Percentiles rank a stretch among this genome's conserved stretches.
phyloP scores from a whole-genome alignment of 495 filamentous ascomycete genomes.

The Podospora anserina region DNA sequence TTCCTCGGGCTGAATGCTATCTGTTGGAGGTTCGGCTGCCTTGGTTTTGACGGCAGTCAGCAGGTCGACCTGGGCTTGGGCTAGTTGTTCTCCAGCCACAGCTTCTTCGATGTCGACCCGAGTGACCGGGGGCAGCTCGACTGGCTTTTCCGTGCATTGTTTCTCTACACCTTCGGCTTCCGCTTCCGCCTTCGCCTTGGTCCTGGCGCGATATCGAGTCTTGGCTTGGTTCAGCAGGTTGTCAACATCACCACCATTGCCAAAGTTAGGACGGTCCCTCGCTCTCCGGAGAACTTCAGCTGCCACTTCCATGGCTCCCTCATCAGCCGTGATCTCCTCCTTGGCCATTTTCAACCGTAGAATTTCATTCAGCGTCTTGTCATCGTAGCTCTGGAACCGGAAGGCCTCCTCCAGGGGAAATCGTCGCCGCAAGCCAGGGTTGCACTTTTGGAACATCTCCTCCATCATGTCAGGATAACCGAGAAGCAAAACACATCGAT shows the following conservation, averaged over 20 bases:
- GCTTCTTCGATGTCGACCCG: not conserved
- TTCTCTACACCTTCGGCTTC: not conserved
- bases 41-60: not conserved
- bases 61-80: not conserved
- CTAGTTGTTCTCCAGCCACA: not conserved
- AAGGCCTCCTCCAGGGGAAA: slow-evolving; percentile 64
- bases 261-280: slow-evolving; percentile 52
- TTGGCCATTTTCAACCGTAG: slow-evolving; percentile 51
- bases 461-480: slow-evolving; percentile 70
- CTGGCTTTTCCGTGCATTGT: not conserved
- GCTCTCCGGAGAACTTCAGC: slow-evolving; percentile 44
- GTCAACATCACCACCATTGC: slow-evolving; percentile 60
- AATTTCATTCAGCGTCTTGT: slow-evolving; percentile 53
- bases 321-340: slow-evolving; percentile 41
- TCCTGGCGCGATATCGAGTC: slow-evolving; percentile 48
- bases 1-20: not conserved
- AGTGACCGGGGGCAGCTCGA: not conserved
- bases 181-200: not conserved
- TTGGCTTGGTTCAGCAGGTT: slow-evolving; percentile 60
- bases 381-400: slow-evolving; percentile 62
- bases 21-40: not conserved
- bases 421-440: slow-evolving; percentile 64
- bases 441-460: slow-evolving; percentile 70
- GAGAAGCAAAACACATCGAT: slow-evolving; percentile 68
- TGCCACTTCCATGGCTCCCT: slow-evolving; percentile 42